Base-by-base conservation (phyloP, 257 asterid species). In the Leonotis leonurus region DNA sequence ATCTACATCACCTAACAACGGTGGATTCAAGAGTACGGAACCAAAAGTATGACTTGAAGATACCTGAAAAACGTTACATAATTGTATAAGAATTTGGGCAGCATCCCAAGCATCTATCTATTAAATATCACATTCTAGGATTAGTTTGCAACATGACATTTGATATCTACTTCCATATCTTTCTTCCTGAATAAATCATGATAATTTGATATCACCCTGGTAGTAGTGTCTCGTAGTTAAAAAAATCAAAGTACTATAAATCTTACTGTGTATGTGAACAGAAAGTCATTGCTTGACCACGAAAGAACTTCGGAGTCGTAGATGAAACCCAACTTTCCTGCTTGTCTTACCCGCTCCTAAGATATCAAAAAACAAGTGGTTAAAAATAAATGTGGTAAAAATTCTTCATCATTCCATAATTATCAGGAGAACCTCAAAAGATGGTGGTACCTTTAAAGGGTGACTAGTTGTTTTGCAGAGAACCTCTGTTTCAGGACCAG, bases 231-330 rank as follows among this genome's bases (percentile, higher is more conserved):
- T 61, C 24, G 40, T 63, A 64, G 44, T 16, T 37, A 25, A 11
- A 69, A 17, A n/a, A 46, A 21, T 32, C 2, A 45, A n/a, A 49
- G 37, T 16, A 54, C 56, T 56, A 46, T 56, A 30, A 70, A 44
- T 48, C 78, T 82, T 78, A 93, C 99, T 17, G 72, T 53, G 75
- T 79, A 89, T 21, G 82, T 62, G 72, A 93, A 87, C 59, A 59
- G 37, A 60, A 93, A 69, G 69, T 87, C 95, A 57, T 37, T 73
- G 78, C 71, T 79, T 68, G 99, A 89, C 99, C 99, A 93, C 16
- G 84, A 71, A 61, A 83, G 76, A 76, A 87, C 95, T 18, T 89
- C 95, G 30, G 94, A 51, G 14, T 93, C 97, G 39, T 83, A 80
- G 39, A 77, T 45, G 84, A 81, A 89, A 67, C 79, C 59, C 75